phyloP scores from a whole-genome alignment of 495 filamentous ascomycete genomes.

The Aspergillus sclerotiicarbonarius region DNA sequence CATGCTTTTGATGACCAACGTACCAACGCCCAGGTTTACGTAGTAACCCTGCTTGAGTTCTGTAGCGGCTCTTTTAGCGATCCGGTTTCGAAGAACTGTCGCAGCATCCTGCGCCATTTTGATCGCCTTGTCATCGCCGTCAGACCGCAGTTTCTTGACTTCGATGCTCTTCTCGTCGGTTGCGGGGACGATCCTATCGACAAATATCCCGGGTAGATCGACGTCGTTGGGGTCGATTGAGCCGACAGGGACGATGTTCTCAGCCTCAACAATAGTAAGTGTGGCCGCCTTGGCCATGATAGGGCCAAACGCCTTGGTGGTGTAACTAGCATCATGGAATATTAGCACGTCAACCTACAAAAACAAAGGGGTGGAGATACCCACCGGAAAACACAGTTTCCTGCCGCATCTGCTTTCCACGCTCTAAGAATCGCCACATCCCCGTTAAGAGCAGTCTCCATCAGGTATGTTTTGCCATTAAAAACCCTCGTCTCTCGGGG shows the following conservation, averaged over 20 bases:
- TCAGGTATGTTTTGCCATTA: slow-evolving; percentile 77
- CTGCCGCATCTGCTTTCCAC: slow-evolving; percentile 80
- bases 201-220: slow-evolving; percentile 86
- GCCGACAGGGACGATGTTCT: slow-evolving; percentile 82
- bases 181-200: slow-evolving; percentile 77
- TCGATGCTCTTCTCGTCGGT: slow-evolving; percentile 77
- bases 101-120: slow-evolving; percentile 58
- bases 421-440: slow-evolving; percentile 89
- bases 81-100: slow-evolving; percentile 71
- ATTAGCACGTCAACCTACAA: slow-evolving; percentile 3
- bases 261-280: slow-evolving; percentile 87
- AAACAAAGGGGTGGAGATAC: slow-evolving; percentile 23
- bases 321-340: slow-evolving; percentile 33
- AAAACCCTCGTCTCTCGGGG: slow-evolving; percentile 83
- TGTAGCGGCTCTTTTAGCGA: slow-evolving; percentile 80
- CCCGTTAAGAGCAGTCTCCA: slow-evolving; percentile 80
- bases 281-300: slow-evolving; percentile 87
- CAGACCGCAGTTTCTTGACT: slow-evolving; percentile 69
- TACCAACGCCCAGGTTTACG: slow-evolving; percentile 88
- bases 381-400: slow-evolving; percentile 86
- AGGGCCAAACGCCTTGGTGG: slow-evolving; percentile 67
- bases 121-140: slow-evolving; percentile 43
- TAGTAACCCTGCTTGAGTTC: slow-evolving; percentile 95
- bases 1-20: slow-evolving; percentile 38
- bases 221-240: slow-evolving; percentile 77